Conservation (phyloP, 2,329 filamentous ascomycete species). For the Fusarium acutatum region DNA sequence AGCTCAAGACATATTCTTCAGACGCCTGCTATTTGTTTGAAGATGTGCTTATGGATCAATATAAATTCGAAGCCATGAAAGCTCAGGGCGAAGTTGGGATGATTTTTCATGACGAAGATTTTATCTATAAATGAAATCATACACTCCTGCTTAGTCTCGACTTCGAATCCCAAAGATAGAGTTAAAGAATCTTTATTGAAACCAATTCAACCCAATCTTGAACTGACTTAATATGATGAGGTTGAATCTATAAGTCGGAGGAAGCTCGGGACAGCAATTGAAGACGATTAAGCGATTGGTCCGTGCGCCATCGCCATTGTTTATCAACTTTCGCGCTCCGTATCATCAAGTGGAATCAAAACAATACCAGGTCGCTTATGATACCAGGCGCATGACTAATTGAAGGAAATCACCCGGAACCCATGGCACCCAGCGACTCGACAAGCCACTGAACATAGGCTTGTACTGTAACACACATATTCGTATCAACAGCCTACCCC, state of each 20-base stretch:
- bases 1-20: neutral
- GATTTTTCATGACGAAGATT: neutral
- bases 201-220: neutral
- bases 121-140: neutral
- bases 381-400: neutral
- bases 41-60: neutral
- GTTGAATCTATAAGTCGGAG: neutral
- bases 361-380: neutral
- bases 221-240: neutral
- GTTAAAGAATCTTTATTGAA: neutral
- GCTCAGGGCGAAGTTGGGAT: neutral
- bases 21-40: neutral
- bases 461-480: neutral
- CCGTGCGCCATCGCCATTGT: slow-evolving; percentile 19
- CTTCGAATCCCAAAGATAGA: rapidly evolving
- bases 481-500: neutral
- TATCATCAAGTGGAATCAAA: slow-evolving; percentile 5
- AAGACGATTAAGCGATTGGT: slow-evolving; percentile 1
- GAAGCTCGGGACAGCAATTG: slow-evolving; percentile 4
- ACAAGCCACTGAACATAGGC: neutral
- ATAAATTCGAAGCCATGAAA: neutral
- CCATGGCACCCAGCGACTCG: too few relatives aligned
- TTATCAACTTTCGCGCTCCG: slow-evolving; percentile 9
- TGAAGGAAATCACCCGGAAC: neutral
- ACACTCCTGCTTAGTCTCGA: neutral